phyloP scores from a whole-genome alignment of 1,284 basidiomycete genomes.

The Marasmius sp. region DNA sequence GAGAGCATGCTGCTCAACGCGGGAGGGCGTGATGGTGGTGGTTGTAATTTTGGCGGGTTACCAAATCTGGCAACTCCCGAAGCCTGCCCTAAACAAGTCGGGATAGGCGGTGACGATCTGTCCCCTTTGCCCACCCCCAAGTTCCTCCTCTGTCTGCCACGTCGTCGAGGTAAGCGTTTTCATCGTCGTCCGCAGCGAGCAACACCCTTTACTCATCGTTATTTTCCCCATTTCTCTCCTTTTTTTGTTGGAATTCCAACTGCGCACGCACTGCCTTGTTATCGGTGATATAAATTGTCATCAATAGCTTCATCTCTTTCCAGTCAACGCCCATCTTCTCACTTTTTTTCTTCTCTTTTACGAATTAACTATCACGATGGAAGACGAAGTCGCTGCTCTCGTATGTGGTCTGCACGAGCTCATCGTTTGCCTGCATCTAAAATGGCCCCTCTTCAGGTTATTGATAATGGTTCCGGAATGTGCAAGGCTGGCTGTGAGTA shows the following conservation, averaged over 20 bases:
- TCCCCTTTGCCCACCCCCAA: constrained; percentile 7
- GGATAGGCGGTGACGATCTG: neutral
- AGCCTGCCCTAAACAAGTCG: constrained; percentile 10
- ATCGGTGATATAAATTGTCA: neutral
- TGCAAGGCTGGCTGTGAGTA: constrained; percentile 64
- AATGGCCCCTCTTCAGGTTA: constrained; percentile 36
- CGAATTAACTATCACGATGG: constrained; percentile 27
- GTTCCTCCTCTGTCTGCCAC: constrained; percentile 3
- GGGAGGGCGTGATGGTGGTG: neutral
- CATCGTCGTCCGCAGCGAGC: constrained; percentile 3
- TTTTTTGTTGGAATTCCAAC: neutral
- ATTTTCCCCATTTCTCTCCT: neutral
- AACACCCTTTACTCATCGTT: neutral
- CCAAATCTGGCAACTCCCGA: neutral
- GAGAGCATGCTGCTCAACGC: neutral
- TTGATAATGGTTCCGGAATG: constrained; percentile 70
- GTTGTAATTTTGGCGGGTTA: neutral
- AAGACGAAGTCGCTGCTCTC: constrained; percentile 47
- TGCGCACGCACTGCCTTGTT: constrained; percentile 5
- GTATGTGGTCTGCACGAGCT: constrained; percentile 21
- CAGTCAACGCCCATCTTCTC: constrained; percentile 1
- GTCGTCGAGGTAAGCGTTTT: neutral
- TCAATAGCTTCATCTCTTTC: constrained; percentile 8
- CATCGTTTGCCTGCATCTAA: neutral
- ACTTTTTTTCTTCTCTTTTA: constrained; percentile 3